Conservation (phyloP, 2,329 filamentous ascomycete genomes). For the Lachnellula occidentalis region DNA sequence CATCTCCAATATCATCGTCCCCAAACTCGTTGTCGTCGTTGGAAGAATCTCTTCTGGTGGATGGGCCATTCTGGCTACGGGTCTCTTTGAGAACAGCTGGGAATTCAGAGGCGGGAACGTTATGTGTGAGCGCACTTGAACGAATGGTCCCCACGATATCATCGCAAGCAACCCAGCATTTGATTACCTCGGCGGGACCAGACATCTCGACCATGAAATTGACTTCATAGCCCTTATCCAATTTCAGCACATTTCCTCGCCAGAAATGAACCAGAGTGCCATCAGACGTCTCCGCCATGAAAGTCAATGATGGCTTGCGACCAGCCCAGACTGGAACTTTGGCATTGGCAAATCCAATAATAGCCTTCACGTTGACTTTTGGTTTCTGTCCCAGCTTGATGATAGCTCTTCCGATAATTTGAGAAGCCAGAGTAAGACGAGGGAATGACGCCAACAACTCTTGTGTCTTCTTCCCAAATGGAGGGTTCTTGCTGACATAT, state of each 20-base stretch:
- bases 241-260: slow-evolving; percentile 55
- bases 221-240: slow-evolving; percentile 54
- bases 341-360: slow-evolving; percentile 67
- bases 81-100: slow-evolving; percentile 4
- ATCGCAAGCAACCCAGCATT: slow-evolving; percentile 75
- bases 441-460: slow-evolving; percentile 67
- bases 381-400: slow-evolving; percentile 38
- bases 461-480: slow-evolving; percentile 69
- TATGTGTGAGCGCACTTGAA: slow-evolving; percentile 21
- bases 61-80: background rate
- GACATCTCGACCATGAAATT: slow-evolving; percentile 53
- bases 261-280: slow-evolving; percentile 66
- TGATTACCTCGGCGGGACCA: slow-evolving; percentile 51
- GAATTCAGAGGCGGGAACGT: slow-evolving; percentile 34
- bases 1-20: slow-evolving; percentile 35
- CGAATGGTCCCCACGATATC: slow-evolving; percentile 62
- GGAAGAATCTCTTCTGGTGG: background rate
- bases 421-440: slow-evolving; percentile 38
- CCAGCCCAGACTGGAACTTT: slow-evolving; percentile 57
- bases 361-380: slow-evolving; percentile 57
- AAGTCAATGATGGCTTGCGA: slow-evolving; percentile 63
- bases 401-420: slow-evolving; percentile 28
- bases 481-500: slow-evolving; percentile 71
- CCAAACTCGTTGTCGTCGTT: slow-evolving; percentile 24
- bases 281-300: slow-evolving; percentile 67